Base-by-base conservation (phyloP, 2,329 filamentous ascomycete genomes). In the Claviceps digitariae region DNA sequence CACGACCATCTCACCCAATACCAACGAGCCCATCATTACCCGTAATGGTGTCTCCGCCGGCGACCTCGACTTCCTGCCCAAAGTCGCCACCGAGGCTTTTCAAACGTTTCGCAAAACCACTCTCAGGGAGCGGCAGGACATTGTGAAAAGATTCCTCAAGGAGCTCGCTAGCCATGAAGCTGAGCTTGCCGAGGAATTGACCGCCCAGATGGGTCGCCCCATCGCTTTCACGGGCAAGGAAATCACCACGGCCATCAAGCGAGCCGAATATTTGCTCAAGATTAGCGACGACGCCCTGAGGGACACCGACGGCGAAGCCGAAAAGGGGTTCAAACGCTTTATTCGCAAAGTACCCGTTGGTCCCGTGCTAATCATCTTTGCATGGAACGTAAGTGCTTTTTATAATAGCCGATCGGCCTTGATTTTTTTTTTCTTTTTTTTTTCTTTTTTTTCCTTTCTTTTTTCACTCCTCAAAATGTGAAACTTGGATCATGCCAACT, bases 181-280 rank as follows among this genome's bases (percentile, higher is more conserved):
- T 81, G 86, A 83, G 57, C 75, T 97, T 36, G 90, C 86, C 6
- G 78, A 81, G 60, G 90, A 96, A 67, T 73, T 97, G 55, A 96
- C 90, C 0, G 84, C 88, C 66, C 90, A 97, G 73, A 97, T 97
- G 90, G 91, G 91, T 44, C 79, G 91, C 21, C 91, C 91, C 36
- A 95, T 96, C 62, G 79, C 86, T 40, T 96, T 91, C 67, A 87
- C 87, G 0, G 83, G 78, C 48, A 89, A 83, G 60, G 91, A 97
- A 72, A 78, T 97, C 59, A 72, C 81, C 31, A 97, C 91, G 17
- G 90, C 90, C 8, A 79, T 94, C 59, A 87, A 86, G 72, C 81
- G 91, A 58, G 87, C 84, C 58, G 83, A 95, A 64, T 95, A 95
- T 65, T 74, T 97, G 54, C 76, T 94, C 62, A 89, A 87, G 66